Evolutionary conservation across 1,139 yeast genomes (phyloP).

Genomic region (Kodamaea anthophila): DNA sequence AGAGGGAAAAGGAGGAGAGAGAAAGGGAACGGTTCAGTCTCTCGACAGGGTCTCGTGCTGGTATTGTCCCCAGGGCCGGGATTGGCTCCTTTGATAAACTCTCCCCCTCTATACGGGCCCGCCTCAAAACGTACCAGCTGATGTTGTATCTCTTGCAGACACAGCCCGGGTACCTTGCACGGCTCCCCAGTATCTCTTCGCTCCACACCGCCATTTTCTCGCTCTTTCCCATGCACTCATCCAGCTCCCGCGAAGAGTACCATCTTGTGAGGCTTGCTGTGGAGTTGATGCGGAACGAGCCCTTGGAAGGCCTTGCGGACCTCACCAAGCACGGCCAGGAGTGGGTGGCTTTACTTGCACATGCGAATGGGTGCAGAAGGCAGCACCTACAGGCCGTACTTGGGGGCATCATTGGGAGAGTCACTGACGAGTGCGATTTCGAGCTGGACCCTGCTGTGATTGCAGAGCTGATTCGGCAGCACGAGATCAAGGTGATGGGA

Average conservation of each 20-base stretch:
- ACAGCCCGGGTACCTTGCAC: constrained; percentile 67
- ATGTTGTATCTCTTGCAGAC: constrained; percentile 81
- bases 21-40: too few species aligned
- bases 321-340: constrained; percentile 27
- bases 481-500: constrained; percentile 44
- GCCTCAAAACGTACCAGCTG: constrained; percentile 65
- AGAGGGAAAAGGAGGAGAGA: too few species aligned
- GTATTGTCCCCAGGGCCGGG: constrained; percentile 11
- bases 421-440: constrained; percentile 55
- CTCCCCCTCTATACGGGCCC: constrained; percentile 32
- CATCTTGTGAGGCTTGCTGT: constrained; percentile 59
- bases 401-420: constrained; percentile 40
- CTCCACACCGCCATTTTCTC: constrained; percentile 31
- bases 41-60: too few species aligned
- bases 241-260: constrained; percentile 64
- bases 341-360: constrained; percentile 50
- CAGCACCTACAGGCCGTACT: constrained; percentile 48
- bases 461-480: constrained; percentile 41
- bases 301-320: constrained; percentile 27
- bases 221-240: constrained; percentile 38
- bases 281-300: constrained; percentile 44
- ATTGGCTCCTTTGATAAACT: constrained; percentile 25
- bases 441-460: constrained; percentile 80
- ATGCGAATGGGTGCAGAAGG: constrained; percentile 57
- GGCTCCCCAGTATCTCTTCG: constrained; percentile 26